Conservation (phyloP, 345 rosid genomes). For the Dipteronia sinensis region DNA sequence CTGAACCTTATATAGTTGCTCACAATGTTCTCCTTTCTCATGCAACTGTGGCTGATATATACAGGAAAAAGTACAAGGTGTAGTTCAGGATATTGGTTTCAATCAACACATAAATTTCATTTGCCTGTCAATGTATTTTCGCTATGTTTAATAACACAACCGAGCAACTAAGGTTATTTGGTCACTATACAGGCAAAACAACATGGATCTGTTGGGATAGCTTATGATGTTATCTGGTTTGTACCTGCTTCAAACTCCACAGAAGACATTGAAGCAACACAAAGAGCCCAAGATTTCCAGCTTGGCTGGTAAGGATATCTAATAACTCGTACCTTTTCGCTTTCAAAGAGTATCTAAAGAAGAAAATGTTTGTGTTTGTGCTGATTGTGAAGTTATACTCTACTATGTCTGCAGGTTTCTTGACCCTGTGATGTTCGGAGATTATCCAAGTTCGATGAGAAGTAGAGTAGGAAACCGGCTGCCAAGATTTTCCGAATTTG, state of each 20-base stretch:
- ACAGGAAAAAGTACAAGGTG: constrained; percentile 78
- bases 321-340: not conserved
- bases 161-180: not conserved
- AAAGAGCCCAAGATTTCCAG: constrained; percentile 97
- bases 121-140: not conserved
- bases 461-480: constrained; percentile 72
- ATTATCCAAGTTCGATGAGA: constrained; percentile 87
- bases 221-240: constrained; percentile 85
- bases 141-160: not conserved
- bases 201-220: constrained; percentile 69
- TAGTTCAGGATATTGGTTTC: not conserved
- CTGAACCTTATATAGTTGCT: constrained; percentile 92
- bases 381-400: not conserved
- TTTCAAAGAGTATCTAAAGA: not conserved
- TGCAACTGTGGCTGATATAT: constrained; percentile 61
- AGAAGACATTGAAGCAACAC: constrained; percentile 70
- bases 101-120: not conserved
- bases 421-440: constrained; percentile 85
- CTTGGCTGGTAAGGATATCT: constrained; percentile 72
- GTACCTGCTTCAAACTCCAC: constrained; percentile 62
- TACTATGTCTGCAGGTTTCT: constrained; percentile 58
- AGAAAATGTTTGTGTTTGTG: not conserved
- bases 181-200: constrained; percentile 55
- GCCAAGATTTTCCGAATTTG: constrained; percentile 62
- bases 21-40: constrained; percentile 78